Evolutionary conservation across 2,329 filamentous ascomycete genomes (phyloP).

Genomic region (Pseudogymnoascus sp.): DNA sequence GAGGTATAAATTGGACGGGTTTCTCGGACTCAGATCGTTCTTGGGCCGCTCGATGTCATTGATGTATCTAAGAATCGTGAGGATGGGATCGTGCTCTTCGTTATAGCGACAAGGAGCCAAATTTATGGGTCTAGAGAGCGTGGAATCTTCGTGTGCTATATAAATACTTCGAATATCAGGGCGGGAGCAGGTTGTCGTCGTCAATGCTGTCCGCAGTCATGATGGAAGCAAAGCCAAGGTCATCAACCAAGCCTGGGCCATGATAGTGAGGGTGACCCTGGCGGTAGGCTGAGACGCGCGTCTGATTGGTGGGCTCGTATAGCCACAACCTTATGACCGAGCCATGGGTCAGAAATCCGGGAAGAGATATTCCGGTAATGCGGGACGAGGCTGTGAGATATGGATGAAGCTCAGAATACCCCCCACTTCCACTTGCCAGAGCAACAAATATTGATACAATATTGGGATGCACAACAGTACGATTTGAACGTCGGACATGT

Average conservation of each 20-base stretch:
- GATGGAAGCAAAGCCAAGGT: neutral
- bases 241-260: neutral
- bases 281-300: neutral
- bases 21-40: neutral
- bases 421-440: neutral
- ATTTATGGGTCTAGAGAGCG: neutral
- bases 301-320: neutral
- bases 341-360: neutral
- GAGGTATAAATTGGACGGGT: neutral
- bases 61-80: neutral
- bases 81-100: neutral
- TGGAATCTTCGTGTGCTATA: neutral
- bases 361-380: slow-evolving; percentile 5
- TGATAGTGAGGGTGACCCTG: slow-evolving; percentile 2
- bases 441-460: neutral
- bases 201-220: neutral
- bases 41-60: neutral
- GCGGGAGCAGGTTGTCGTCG: neutral
- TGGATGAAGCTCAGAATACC: neutral
- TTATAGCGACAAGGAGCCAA: neutral
- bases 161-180: neutral
- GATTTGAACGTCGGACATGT: neutral
- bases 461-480: neutral
- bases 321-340: neutral
- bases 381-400: slow-evolving; percentile 5